Conservation (phyloP, 1,284 basidiomycete genomes). For the Cutaneotrichosporon cavernicola region DNA sequence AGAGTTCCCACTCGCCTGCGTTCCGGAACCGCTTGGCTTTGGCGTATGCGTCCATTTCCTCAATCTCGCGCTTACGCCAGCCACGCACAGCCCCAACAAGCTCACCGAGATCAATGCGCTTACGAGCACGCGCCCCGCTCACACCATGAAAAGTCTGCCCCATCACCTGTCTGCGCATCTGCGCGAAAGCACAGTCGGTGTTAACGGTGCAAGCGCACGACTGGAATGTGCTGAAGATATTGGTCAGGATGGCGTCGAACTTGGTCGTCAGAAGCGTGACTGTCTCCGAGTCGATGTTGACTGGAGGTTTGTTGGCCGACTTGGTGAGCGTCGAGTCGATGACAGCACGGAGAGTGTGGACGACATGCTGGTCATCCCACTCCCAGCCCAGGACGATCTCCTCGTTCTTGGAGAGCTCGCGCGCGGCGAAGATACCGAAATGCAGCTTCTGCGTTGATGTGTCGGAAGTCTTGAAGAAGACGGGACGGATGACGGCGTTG, state of each 20-base stretch:
- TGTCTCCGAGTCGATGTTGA: slow-evolving; percentile 23
- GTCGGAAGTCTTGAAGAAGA: slow-evolving; percentile 55
- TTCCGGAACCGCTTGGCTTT: slow-evolving; percentile 24
- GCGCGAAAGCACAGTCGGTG: slow-evolving; percentile 64
- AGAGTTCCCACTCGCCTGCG: slow-evolving; percentile 26
- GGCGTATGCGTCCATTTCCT: slow-evolving; percentile 37
- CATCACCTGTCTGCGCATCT: slow-evolving; percentile 64
- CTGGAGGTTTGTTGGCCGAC: slow-evolving; percentile 29
- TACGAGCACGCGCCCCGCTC: slow-evolving; percentile 26
- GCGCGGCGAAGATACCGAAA: slow-evolving; percentile 80
- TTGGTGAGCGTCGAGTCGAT: slow-evolving; percentile 34
- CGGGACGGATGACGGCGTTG: slow-evolving; percentile 79
- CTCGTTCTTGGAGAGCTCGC: slow-evolving; percentile 73
- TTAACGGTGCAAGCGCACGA: slow-evolving; percentile 72
- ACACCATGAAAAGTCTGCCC: slow-evolving; percentile 27
- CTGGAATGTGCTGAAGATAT: slow-evolving; percentile 69
- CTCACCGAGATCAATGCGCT: slow-evolving; percentile 62
- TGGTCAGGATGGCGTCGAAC: slow-evolving; percentile 69
- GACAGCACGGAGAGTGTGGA: slow-evolving; percentile 64
- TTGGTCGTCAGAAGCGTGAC: slow-evolving; percentile 56
- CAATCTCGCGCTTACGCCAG: slow-evolving; percentile 56
- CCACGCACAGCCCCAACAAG: slow-evolving; percentile 67
- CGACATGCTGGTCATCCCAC: slow-evolving; percentile 89
- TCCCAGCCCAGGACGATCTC: slow-evolving; percentile 93
- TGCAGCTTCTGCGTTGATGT: slow-evolving; percentile 56